Base-by-base conservation (phyloP, 352 stramenopile species). In the Phytophthora europaea region DNA sequence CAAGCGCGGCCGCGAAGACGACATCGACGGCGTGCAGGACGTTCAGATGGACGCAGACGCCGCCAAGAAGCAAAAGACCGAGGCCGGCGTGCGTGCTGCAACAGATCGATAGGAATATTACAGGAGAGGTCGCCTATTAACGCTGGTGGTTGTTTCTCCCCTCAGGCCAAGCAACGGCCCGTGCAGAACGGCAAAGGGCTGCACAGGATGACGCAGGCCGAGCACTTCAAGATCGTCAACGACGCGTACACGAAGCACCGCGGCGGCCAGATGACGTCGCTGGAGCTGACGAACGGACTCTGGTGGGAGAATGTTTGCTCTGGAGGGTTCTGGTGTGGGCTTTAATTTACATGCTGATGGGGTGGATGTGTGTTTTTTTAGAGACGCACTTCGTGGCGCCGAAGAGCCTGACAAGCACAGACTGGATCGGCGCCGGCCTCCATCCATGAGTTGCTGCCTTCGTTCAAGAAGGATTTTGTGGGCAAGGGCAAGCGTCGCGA, bases 221-320 rank as follows among this genome's bases (percentile, higher is more conserved):
- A 96, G 64, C 87, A 93, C 75, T 95, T 94, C 62, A 89, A 93
- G 64, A 86, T 97, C 66, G 80, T 95, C 9, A 94, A 95, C 60
- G 82, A 94, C 48, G 73, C 87, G 34, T 95, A 93, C 71, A 81
- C 57, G 22, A 95, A 93, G 79, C 68, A 93, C 61, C 88, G 87
- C 26, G 88, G 90, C 50, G 86, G 87, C 2, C 81, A 92, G 45
- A 86, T 97, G 85, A 95, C 90, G 60, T 85, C 85, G 34, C 76
- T 94, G n/a, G 90, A 97, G 75, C 72, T 95, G 48, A 87, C 88
- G 2, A 83, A 95, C 26, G 88, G 85, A 59, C 80, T 97, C 89
- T 63, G 89, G 87, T 95, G 52, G 34, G 73, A 62, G 15, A 16
- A 6, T 52, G 2, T 18, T 59, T 6, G 36, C 36, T 43, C 16